Conservation (phyloP, 2,329 filamentous ascomycete genomes). For the Pyricularia sp. region DNA sequence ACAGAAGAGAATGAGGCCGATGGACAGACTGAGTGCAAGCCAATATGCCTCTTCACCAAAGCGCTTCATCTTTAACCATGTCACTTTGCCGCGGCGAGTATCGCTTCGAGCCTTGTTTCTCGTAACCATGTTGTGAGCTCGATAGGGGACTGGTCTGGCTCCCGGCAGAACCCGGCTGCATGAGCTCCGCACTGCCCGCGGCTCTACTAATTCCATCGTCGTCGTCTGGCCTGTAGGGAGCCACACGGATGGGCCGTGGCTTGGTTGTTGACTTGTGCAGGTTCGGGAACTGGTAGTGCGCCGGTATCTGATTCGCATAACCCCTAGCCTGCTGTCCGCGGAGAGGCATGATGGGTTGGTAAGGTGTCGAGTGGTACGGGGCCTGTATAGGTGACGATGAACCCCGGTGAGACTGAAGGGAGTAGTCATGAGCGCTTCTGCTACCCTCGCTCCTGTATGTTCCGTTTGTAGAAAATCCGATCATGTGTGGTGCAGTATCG, state of each 20-base stretch:
- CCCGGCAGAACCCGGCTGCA: neutral
- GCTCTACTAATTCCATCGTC: neutral
- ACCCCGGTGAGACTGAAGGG: neutral
- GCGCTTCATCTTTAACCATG: constrained; percentile 2
- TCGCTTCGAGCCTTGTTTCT: neutral
- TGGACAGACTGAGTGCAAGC: neutral
- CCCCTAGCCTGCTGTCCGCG: constrained; percentile 1
- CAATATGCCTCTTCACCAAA: neutral
- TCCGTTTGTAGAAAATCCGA: neutral
- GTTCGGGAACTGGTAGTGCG: constrained; percentile 4
- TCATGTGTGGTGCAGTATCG: constrained; percentile 20
- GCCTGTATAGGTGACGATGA: neutral
- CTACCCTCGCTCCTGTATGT: neutral
- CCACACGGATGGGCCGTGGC: neutral
- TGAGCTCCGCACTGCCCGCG: neutral
- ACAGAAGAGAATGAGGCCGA: neutral
- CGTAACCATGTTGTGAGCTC: neutral
- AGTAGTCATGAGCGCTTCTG: neutral
- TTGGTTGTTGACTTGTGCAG: constrained; percentile 1
- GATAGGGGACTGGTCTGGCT: neutral
- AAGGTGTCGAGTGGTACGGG: neutral
- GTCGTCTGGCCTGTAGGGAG: neutral
- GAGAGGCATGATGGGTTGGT: neutral
- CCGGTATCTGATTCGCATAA: constrained; percentile 1
- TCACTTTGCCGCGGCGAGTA: constrained; percentile 1